phyloP scores from a whole-genome alignment of 495 filamentous ascomycete species.

The Aspergillus hancockii region DNA sequence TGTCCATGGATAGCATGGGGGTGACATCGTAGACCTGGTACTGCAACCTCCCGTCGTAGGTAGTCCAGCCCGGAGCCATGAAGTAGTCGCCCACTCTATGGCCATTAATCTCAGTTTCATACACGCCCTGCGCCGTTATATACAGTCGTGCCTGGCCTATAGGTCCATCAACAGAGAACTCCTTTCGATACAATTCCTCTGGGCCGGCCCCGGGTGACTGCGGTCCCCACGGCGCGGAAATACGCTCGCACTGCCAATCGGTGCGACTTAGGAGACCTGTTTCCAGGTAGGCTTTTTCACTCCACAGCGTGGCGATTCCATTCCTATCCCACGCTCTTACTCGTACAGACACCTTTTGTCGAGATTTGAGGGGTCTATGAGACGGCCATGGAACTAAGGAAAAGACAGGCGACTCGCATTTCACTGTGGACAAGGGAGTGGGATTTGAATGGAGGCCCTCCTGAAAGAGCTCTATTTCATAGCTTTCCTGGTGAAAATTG shows the following conservation, averaged over 20 bases:
- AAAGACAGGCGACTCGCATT: background rate
- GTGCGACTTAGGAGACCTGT: background rate
- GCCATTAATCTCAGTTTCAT: too few species aligned
- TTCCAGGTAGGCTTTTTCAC: background rate
- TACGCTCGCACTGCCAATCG: conserved; percentile 8
- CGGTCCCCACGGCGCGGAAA: conserved; percentile 8
- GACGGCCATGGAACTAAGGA: conserved; percentile 10
- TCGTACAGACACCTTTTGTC: background rate
- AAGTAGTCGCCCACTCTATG: too few species aligned
- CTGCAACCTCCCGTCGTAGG: too few species aligned
- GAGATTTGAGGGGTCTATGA: background rate
- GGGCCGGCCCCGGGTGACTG: background rate
- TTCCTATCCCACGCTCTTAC: conserved; percentile 4
- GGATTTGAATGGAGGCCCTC: background rate
- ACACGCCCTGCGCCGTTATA: too few species aligned
- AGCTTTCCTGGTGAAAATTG: background rate
- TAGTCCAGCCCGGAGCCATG: too few species aligned
- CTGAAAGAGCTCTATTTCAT: conserved; percentile 9
- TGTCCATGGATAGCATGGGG: too few species aligned
- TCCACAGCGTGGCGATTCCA: conserved; percentile 1
- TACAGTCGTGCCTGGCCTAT: too few species aligned
- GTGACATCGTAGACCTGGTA: too few species aligned
- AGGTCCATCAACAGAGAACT: background rate
- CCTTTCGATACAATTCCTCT: conserved; percentile 1
- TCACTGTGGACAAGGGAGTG: background rate